phyloP scores from a whole-genome alignment of 495 filamentous ascomycete genomes.

The Massariosphaeria phaeospora region DNA sequence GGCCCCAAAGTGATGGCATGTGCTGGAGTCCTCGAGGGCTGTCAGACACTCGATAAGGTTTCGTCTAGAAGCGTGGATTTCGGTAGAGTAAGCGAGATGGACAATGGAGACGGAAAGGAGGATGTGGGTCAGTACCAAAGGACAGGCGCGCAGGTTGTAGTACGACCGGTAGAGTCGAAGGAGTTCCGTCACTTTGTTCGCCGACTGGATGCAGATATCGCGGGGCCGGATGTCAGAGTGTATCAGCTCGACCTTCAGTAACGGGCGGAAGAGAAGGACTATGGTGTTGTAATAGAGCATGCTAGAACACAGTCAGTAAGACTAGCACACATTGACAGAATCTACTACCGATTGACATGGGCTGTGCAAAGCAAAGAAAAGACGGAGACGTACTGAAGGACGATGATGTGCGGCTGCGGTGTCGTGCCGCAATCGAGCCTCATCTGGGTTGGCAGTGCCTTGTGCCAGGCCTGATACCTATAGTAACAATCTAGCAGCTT shows the following conservation, averaged over 20 bases:
- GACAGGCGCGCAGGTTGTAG: slow-evolving; percentile 55
- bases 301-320: slow-evolving; percentile 39
- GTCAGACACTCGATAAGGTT: slow-evolving; percentile 39
- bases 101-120: slow-evolving; percentile 55
- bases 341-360: not conserved
- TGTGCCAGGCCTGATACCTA: slow-evolving; percentile 59
- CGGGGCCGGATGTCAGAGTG: slow-evolving; percentile 56
- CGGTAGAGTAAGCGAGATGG: slow-evolving; percentile 46
- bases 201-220: slow-evolving; percentile 57
- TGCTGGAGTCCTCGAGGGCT: slow-evolving; percentile 53
- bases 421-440: slow-evolving; percentile 45
- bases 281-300: slow-evolving; percentile 64
- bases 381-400: slow-evolving; percentile 53
- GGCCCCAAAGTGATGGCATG: slow-evolving; percentile 55
- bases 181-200: slow-evolving; percentile 56
- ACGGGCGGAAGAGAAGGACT: slow-evolving; percentile 59
- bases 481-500: slow-evolving; percentile 54
- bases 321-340: not conserved
- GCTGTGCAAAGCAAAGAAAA: not conserved
- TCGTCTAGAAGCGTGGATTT: slow-evolving; percentile 7
- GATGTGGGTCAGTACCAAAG: slow-evolving; percentile 56
- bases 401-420: slow-evolving; percentile 57
- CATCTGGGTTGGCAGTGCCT: slow-evolving; percentile 54
- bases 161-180: slow-evolving; percentile 54
- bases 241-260: slow-evolving; percentile 57